Percentiles rank a stretch among this genome's conserved stretches.
These are phyloP conservation scores for Lentinula sp. DNA, from an alignment of 768 basidiomycete genomes.

Conservation along the genomic window DNA sequence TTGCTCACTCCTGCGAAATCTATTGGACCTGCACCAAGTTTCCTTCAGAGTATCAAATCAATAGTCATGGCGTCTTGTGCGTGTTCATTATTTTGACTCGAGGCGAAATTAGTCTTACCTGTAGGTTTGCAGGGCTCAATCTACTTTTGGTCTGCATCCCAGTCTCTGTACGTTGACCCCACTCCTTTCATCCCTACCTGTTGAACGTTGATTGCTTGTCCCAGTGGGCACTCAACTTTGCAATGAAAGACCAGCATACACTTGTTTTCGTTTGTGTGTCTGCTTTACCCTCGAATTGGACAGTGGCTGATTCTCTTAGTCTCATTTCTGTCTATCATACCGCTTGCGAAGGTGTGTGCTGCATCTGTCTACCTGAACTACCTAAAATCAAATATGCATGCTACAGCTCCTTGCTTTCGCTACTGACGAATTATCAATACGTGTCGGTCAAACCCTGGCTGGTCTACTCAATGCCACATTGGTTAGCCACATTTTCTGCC, in stretches of 20 bases:
- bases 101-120: background rate
- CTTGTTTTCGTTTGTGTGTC: slow-evolving; percentile 70
- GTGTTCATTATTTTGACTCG: background rate
- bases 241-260: slow-evolving; percentile 43
- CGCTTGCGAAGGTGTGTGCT: slow-evolving; percentile 71
- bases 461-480: slow-evolving; percentile 84
- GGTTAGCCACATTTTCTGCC: slow-evolving; percentile 30
- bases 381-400: background rate
- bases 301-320: slow-evolving; percentile 30
- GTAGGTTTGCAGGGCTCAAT: slow-evolving; percentile 49
- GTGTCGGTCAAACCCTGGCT: slow-evolving; percentile 79
- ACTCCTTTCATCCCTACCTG: background rate
- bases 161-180: slow-evolving; percentile 42
- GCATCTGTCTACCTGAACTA: background rate
- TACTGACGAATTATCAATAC: slow-evolving; percentile 78
- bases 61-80: slow-evolving; percentile 56
- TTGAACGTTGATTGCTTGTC: background rate
- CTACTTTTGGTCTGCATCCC: slow-evolving; percentile 69
- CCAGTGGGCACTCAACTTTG: slow-evolving; percentile 73
- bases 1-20: slow-evolving; percentile 32
- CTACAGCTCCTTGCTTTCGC: slow-evolving; percentile 74
- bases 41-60: slow-evolving; percentile 41
- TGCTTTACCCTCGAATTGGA: background rate
- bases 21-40: slow-evolving; percentile 39
- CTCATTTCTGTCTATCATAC: slow-evolving; percentile 78